Conservation (phyloP, 1,284 basidiomycete genomes). For the Inonotus hispidus region DNA sequence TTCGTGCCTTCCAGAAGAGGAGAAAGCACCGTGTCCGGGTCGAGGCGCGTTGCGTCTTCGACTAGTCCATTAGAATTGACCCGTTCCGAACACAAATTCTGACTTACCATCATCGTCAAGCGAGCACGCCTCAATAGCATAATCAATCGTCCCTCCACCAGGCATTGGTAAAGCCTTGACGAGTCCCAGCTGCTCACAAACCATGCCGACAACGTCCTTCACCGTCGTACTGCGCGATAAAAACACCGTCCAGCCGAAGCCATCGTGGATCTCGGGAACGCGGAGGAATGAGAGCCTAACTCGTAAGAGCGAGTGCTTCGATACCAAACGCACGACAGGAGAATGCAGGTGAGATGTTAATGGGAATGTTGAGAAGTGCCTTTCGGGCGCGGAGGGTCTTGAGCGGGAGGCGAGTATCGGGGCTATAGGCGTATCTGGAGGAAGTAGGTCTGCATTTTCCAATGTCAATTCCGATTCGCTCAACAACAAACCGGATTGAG, state of each 20-base stretch:
- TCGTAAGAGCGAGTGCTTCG: conserved; percentile 56
- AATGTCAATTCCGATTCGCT: not conserved
- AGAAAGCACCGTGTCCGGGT: not conserved
- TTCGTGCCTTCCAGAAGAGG: not conserved
- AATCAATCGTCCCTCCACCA: conserved; percentile 58
- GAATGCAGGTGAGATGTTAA: conserved; percentile 66
- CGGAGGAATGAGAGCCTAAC: conserved; percentile 56
- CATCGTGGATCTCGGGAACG: conserved; percentile 76
- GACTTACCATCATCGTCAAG: conserved; percentile 44
- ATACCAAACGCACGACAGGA: conserved; percentile 66
- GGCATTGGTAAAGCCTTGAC: conserved; percentile 53
- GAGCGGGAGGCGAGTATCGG: conserved; percentile 41
- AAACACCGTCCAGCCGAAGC: conserved; percentile 59
- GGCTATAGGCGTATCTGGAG: conserved; percentile 40
- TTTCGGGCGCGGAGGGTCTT: conserved; percentile 34
- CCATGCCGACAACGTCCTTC: conserved; percentile 44
- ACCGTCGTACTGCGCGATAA: conserved; percentile 51
- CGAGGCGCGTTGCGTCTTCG: conserved; percentile 13
- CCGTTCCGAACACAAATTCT: not conserved
- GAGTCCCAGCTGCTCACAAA: conserved; percentile 66
- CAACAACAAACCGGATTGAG: conserved; percentile 2
- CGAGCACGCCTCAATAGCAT: conserved; percentile 65
- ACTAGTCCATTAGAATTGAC: not conserved
- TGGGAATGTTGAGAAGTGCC: conserved; percentile 68
- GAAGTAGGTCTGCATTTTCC: conserved; percentile 43